phyloP scores from a whole-genome alignment of 2,329 filamentous ascomycete species.

The Xylariaceae sp. region DNA sequence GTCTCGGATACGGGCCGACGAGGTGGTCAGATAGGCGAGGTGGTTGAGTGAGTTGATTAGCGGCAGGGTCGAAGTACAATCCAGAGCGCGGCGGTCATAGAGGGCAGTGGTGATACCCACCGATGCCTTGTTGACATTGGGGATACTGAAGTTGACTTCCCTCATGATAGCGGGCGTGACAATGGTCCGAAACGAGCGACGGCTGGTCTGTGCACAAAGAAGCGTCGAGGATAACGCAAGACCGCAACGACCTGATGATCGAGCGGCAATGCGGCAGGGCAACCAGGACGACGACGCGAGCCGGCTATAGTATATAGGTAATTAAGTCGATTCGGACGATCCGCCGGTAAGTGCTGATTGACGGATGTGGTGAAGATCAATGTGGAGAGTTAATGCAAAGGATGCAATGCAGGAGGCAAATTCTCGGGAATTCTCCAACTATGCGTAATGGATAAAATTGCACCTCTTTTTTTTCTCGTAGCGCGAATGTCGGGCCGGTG shows the following conservation, averaged over 20 bases:
- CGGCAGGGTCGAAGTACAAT: slow-evolving; percentile 95
- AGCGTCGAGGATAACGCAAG: slow-evolving; percentile 15
- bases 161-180: slow-evolving; percentile 65
- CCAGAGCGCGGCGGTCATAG: slow-evolving; percentile 93
- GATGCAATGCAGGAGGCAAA: background rate
- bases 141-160: slow-evolving; percentile 99
- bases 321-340: slow-evolving; percentile 20
- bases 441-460: slow-evolving; percentile 27
- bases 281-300: slow-evolving; percentile 11
- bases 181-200: slow-evolving; percentile 10
- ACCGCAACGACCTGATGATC: slow-evolving; percentile 5
- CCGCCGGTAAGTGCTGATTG: slow-evolving; percentile 19
- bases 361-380: slow-evolving; percentile 24
- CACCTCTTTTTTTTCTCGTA: slow-evolving; percentile 9
- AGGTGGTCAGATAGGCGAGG: slow-evolving; percentile 95
- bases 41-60: slow-evolving; percentile 99
- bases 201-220: slow-evolving; percentile 26
- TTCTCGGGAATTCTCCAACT: slow-evolving; percentile 19
- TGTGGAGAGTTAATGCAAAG: slow-evolving; percentile 25
- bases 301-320: slow-evolving; percentile 25
- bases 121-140: slow-evolving; percentile 98
- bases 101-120: slow-evolving; percentile 97
- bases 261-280: slow-evolving; percentile 8
- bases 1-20: slow-evolving; percentile 92
- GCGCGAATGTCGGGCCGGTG: slow-evolving; percentile 12